These are phyloP conservation scores for Astrephomene gubernaculifera DNA, from an alignment of 139 green algal genomes.

Conservation along the genomic window DNA sequence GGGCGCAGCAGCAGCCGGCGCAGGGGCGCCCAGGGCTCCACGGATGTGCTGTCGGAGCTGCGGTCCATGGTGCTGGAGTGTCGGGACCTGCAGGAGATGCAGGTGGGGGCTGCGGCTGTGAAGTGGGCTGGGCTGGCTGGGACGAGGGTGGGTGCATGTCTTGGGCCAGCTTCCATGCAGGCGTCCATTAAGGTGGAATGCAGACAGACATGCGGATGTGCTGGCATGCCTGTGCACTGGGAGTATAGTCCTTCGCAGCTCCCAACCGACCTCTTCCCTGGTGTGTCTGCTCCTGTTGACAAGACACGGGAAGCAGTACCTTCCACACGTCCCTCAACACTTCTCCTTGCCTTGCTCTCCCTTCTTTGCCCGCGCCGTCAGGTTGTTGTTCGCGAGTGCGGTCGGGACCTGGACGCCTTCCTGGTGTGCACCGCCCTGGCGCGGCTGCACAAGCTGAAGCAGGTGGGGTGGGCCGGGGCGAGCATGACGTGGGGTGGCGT, in stretches of 20 bases:
- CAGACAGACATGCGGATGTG: too few relatives aligned
- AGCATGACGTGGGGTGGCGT: neutral
- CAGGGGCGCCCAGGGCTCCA: neutral
- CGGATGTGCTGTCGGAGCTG: neutral
- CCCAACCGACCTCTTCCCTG: too few relatives aligned
- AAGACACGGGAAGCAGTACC: too few relatives aligned
- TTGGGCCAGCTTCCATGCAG: too few relatives aligned
- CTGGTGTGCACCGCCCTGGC: neutral
- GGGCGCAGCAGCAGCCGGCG: neutral
- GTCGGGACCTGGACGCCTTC: neutral
- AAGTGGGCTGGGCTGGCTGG: neutral
- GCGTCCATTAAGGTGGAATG: too few relatives aligned
- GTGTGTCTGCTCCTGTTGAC: too few relatives aligned
- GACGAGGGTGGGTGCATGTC: too few relatives aligned
- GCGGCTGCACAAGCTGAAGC: conserved; percentile 18
- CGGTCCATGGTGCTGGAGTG: neutral
- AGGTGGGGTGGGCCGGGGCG: neutral
- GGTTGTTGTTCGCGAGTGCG: conserved; percentile 33
- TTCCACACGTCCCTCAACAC: too few relatives aligned
- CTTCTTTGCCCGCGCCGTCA: too few relatives aligned
- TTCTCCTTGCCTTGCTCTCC: too few relatives aligned
- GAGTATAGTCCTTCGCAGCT: too few relatives aligned
- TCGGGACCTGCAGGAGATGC: conserved; percentile 27
- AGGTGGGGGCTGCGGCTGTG: conserved; percentile 3
- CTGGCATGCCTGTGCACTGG: too few relatives aligned